Base-by-base conservation (phyloP, 2,329 filamentous ascomycete species). In the Ceratocystiopsis sp. region DNA sequence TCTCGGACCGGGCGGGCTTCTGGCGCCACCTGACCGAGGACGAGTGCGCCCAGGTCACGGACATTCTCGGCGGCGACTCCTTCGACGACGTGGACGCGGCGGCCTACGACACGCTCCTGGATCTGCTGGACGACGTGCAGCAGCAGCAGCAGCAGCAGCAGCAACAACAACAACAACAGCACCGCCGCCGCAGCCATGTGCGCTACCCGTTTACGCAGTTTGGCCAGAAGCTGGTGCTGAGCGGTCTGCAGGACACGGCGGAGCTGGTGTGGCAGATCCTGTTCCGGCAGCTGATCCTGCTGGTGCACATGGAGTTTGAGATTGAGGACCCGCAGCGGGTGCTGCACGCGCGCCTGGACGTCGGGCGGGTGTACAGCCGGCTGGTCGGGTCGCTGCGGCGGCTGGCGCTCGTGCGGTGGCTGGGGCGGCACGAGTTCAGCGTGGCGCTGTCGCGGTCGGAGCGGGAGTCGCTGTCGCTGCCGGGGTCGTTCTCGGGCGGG, bases 241-340 rank as follows among this genome's bases (percentile, higher is more conserved):
- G 78, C 48, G 80, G 84, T 8, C 76, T 83, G 0, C 81, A 89
- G 54, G 86, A 96, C 55, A 80, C 74, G 13, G 71, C 91, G 8
- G 70, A 80, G 41, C 61, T 84, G 32, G 80, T 82, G 46, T 78
- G 78, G 61, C 75, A 75, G 46, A 67, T 91, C 10, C 75, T 93
- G 41, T 76, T 93, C 48, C 85, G 89, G 54, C 73, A 96, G 45
- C 65, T 96, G 3, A 70, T 91, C 3, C 69, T 98, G 8, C 68
- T 93, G 15, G 71, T 91, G 11, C 86, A 95, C 58, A 80, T 96
- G 69, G 81, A 91, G 57, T 79, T 78, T 35, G 84, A 91, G 55
- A 73, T 84, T 42, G 81, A 87, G 45, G 73, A 78, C 50, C 76
- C 80, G 37, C 77, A 84, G 36, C 73, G 82, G 15, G 74, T 74